Evolutionary conservation across 23 red algal genomes (phyloP), one percentile per base, ranked within the genome.

Genomic region (Gracilaria gracilis): DNA sequence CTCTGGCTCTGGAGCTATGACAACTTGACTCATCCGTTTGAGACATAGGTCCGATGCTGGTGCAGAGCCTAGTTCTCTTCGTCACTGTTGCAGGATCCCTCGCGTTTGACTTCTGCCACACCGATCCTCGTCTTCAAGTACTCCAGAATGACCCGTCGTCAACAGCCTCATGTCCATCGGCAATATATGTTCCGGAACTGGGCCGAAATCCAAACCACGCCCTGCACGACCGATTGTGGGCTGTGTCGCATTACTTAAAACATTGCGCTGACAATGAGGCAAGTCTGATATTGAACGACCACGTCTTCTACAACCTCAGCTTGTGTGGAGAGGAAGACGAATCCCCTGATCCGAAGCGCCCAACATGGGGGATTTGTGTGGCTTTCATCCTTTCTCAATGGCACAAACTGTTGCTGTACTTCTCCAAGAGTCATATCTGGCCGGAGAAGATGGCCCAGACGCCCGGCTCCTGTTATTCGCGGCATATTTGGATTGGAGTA

Each of bases 151-250:
- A 28, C 11, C 42, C 38, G 5, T 28, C 20, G 50, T 25, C 46
- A 51, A 49, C 72, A 25, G 1, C 40, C 29, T 46, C 40, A 49
- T 77, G 72, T 51, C 46, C 72, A 50, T 9, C 72, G 19, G 72
- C 72, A 77, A 77, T 77, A 33, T 77, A 49, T 77, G 6, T 77
- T 0, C 72, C 72, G 11, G 40, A 16, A 12, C 9, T 77, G 42
- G 81, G 71, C 16, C 31, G 39, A 62, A 85, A 85, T 29, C 81
- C 81, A 23, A 69, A 85, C 42, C 81, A 85, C 39, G 81, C 81
- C 38, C 65, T 85, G 1, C 81, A 85, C 65, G 81, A 85, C 36
- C 46, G 59, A n/a, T 69, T 85, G 38, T 85, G 81, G 81, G 59
- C 81, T 5, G 9, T 85, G 2, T 65, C 55, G 2, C 81, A 85